Conservation (phyloP, 225 moss, liverwort and hornwort species). For the Polytrichum commune region DNA sequence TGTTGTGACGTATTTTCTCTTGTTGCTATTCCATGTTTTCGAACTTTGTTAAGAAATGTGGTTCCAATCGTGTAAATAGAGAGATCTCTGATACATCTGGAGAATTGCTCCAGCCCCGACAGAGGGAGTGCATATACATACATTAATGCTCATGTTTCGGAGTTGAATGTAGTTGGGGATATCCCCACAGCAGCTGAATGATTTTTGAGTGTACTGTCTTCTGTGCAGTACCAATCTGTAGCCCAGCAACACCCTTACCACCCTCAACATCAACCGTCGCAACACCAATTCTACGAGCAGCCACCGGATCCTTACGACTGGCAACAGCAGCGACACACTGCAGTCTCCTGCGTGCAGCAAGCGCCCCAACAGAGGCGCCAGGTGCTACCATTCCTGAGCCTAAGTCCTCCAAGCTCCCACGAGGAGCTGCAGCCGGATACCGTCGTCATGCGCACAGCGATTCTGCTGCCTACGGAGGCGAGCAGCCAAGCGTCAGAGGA, state of each 20-base stretch:
- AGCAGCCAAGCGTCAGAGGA: slow-evolving; percentile 33
- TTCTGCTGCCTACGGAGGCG: slow-evolving; percentile 52
- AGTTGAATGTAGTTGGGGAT: too few relatives aligned
- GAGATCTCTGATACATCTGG: too few relatives aligned
- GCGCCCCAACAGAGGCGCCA: slow-evolving; percentile 18
- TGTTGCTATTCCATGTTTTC: too few relatives aligned
- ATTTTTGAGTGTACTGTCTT: too few relatives aligned
- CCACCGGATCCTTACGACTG: slow-evolving; percentile 53
- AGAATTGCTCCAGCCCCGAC: too few relatives aligned
- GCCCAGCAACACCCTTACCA: slow-evolving; percentile 20
- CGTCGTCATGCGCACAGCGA: slow-evolving; percentile 60
- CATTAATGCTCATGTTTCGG: too few relatives aligned
- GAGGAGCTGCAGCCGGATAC: slow-evolving; percentile 23
- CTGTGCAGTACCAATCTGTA: slow-evolving; percentile 34
- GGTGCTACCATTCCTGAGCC: slow-evolving; percentile 77
- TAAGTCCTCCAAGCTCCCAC: slow-evolving; percentile 71
- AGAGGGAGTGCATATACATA: too few relatives aligned
- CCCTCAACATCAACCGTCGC: slow-evolving; percentile 38
- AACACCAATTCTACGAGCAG: slow-evolving; percentile 68
- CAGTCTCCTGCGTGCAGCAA: slow-evolving; percentile 37
- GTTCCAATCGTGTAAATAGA: too few relatives aligned
- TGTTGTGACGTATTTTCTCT: too few relatives aligned
- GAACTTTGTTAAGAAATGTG: too few relatives aligned
- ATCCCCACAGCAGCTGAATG: too few relatives aligned
- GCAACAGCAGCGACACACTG: slow-evolving; percentile 44